These are phyloP conservation scores for Dacryopinax spathularia DNA, from an alignment of 768 basidiomycete species.

Conservation along the genomic window DNA sequence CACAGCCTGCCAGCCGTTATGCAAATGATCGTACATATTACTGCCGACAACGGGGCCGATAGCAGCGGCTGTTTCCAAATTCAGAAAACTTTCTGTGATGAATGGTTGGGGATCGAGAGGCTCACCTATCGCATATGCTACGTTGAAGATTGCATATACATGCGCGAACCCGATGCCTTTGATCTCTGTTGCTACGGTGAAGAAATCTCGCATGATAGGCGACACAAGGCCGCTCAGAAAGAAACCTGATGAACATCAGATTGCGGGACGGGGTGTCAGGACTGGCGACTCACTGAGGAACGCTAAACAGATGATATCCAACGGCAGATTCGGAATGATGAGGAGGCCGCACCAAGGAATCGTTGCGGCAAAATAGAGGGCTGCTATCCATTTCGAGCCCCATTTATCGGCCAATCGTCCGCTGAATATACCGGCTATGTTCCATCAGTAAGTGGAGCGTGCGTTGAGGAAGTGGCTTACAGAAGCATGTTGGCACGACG, in stretches of 20 bases:
- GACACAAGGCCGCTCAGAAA: slow-evolving; percentile 46
- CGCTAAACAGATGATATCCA: slow-evolving; percentile 38
- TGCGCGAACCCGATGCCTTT: slow-evolving; percentile 62
- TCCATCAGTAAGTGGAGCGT: background rate
- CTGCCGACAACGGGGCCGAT: slow-evolving; percentile 7
- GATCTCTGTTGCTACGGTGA: slow-evolving; percentile 39
- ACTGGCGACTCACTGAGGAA: slow-evolving; percentile 35
- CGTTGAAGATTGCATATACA: slow-evolving; percentile 59
- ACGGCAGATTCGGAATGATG: slow-evolving; percentile 33
- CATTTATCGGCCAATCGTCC: slow-evolving; percentile 44
- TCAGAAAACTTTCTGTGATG: background rate
- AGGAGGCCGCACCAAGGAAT: slow-evolving; percentile 53
- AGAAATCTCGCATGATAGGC: slow-evolving; percentile 53
- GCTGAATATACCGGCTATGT: slow-evolving; percentile 27
- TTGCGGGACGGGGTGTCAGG: background rate
- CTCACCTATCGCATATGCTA: slow-evolving; percentile 48
- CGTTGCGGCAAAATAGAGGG: slow-evolving; percentile 34
- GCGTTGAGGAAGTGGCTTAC: slow-evolving; percentile 27
- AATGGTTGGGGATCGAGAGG: background rate
- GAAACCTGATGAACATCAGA: slow-evolving; percentile 32
- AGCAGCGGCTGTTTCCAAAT: background rate
- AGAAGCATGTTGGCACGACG: slow-evolving; percentile 49
- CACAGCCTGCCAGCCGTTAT: slow-evolving; percentile 46
- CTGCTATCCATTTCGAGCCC: slow-evolving; percentile 43
- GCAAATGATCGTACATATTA: slow-evolving; percentile 34